Conservation (phyloP, 169 alveolate genomes). For the Cyclospora cayetanensis region DNA sequence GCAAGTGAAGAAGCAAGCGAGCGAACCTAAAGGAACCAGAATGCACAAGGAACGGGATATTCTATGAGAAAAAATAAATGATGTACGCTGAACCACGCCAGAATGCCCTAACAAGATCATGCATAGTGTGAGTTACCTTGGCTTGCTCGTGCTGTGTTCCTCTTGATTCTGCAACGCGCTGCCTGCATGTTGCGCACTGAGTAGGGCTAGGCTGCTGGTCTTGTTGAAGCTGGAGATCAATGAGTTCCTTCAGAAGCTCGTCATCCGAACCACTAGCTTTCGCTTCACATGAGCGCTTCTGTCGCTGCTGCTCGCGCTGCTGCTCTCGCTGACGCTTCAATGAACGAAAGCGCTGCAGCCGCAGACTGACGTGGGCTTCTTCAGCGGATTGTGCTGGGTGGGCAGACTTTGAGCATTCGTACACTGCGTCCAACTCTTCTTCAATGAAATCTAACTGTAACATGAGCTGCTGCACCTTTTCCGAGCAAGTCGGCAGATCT, state of each 20-base stretch:
- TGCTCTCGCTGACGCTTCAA: slow-evolving; percentile 29
- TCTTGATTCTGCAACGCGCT: slow-evolving; percentile 55
- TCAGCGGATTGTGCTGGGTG: neutral
- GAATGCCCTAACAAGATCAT: no score
- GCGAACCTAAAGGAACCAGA: slow-evolving; percentile 55
- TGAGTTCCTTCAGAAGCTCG: slow-evolving; percentile 54
- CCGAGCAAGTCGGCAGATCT: slow-evolving; percentile 57
- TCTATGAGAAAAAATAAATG: no score
- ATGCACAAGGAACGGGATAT: no score
- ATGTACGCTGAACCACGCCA: no score
- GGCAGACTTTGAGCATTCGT: neutral
- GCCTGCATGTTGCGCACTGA: slow-evolving; percentile 32
- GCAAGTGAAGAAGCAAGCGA: slow-evolving; percentile 57
- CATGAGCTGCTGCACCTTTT: slow-evolving; percentile 63
- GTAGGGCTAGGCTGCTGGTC: slow-evolving; percentile 41
- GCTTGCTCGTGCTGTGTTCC: slow-evolving; percentile 60
- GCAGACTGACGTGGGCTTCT: neutral
- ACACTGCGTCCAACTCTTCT: slow-evolving; percentile 42
- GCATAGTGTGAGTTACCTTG: neutral
- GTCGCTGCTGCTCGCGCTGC: slow-evolving; percentile 14
- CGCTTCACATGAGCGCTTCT: slow-evolving; percentile 10
- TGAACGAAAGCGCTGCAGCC: slow-evolving; percentile 33
- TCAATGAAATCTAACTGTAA: slow-evolving; percentile 47
- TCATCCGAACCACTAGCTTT: slow-evolving; percentile 45
- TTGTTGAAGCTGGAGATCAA: slow-evolving; percentile 59